Evolutionary conservation across 495 filamentous ascomycete species (phyloP).

Genomic region (Penicillium coprophilum): DNA sequence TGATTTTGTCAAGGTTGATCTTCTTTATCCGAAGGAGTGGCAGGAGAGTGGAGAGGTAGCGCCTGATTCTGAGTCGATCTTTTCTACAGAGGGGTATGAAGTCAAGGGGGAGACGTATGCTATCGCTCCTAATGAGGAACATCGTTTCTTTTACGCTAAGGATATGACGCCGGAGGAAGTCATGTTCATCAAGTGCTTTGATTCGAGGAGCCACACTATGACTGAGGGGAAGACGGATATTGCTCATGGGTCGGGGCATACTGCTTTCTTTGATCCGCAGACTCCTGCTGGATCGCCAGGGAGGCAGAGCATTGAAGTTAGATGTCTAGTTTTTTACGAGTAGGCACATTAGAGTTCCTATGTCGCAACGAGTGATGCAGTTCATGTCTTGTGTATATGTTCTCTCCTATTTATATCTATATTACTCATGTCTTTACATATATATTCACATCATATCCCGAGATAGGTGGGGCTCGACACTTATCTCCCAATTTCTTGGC

Average conservation of each 20-base stretch:
- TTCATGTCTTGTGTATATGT: background rate
- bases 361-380: background rate
- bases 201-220: constrained; percentile 46
- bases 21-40: constrained; percentile 66
- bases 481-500: background rate
- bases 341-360: background rate
- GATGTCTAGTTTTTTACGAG: constrained; percentile 69
- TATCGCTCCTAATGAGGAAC: constrained; percentile 14
- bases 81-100: constrained; percentile 64
- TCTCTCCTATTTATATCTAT: background rate
- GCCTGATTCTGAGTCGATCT: constrained; percentile 60
- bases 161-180: constrained; percentile 57
- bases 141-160: constrained; percentile 14
- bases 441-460: too few species aligned
- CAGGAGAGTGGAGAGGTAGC: constrained; percentile 72
- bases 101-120: constrained; percentile 19
- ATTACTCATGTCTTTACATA: background rate
- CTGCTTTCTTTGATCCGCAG: constrained; percentile 74
- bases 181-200: constrained; percentile 78
- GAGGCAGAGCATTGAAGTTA: constrained; percentile 83
- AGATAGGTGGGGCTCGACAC: too few species aligned
- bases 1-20: constrained; percentile 70
- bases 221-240: constrained; percentile 44
- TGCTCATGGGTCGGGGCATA: constrained; percentile 70
- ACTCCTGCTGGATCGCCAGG: constrained; percentile 56